Evolutionary conservation across 2,329 filamentous ascomycete genomes (phyloP).

Genomic region (Calonectria leucothoes): DNA sequence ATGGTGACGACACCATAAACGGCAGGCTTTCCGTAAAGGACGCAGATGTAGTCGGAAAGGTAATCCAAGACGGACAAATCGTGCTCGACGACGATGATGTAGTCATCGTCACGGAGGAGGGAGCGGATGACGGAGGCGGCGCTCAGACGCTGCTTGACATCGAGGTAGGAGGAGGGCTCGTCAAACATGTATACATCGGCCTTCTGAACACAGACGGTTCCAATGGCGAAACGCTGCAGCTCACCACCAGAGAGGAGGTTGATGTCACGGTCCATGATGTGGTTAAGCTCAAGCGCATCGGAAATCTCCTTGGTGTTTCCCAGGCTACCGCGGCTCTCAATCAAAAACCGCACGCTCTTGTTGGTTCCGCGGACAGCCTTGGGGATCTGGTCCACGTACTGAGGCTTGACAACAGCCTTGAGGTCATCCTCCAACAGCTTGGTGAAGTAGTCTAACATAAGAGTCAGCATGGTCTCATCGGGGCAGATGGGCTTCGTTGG

Average conservation of each 20-base stretch:
- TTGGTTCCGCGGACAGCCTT: conserved; percentile 86
- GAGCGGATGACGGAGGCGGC: conserved; percentile 94
- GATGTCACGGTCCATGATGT: conserved; percentile 93
- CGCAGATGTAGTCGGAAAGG: conserved; percentile 97
- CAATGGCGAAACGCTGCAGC: conserved; percentile 97
- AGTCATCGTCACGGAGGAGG: conserved; percentile 88
- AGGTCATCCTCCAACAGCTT: conserved; percentile 97
- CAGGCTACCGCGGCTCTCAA: conserved; percentile 81
- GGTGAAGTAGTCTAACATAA: conserved; percentile 85
- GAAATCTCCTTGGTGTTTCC: conserved; percentile 85
- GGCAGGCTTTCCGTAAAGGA: conserved; percentile 94
- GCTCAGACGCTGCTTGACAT: conserved; percentile 98
- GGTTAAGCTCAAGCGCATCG: conserved; percentile 85
- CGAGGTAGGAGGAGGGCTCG: conserved; percentile 97
- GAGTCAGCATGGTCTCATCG: not conserved
- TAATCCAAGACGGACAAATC: conserved; percentile 99
- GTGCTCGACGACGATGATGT: conserved; percentile 99
- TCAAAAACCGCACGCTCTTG: conserved; percentile 82
- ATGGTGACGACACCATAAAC: conserved; percentile 98
- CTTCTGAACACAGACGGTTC: conserved; percentile 93
- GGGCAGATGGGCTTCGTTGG: not conserved
- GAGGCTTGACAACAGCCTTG: conserved; percentile 98
- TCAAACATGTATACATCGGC: conserved; percentile 99
- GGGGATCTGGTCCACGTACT: conserved; percentile 99
- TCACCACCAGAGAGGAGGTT: conserved; percentile 94